phyloP scores from a whole-genome alignment of 2,329 filamentous ascomycete species.

The Colletotrichum aenigma region DNA sequence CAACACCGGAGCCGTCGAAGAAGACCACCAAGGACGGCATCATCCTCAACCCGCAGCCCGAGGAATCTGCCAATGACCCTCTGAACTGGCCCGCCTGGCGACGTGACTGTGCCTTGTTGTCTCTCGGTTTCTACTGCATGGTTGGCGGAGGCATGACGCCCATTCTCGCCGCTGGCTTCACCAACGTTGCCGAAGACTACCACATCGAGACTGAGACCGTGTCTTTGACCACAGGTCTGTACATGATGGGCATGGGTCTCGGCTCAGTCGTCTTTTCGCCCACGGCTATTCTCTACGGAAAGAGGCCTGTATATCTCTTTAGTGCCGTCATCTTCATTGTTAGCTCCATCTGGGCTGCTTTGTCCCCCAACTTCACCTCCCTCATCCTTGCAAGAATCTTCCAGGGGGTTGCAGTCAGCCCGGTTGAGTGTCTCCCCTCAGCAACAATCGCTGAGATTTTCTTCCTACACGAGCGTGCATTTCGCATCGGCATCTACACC shows the following conservation, averaged over 20 bases:
- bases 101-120: conserved; percentile 79
- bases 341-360: conserved; percentile 82
- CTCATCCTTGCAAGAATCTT: conserved; percentile 83
- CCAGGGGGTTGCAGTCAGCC: conserved; percentile 86
- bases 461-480: conserved; percentile 92
- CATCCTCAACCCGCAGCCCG: conserved; percentile 89
- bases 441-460: conserved; percentile 97
- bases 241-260: conserved; percentile 91
- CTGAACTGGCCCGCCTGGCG: conserved; percentile 89
- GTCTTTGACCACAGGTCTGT: conserved; percentile 86
- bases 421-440: conserved; percentile 90
- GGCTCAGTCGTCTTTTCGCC: conserved; percentile 86
- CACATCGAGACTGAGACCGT: conserved; percentile 73
- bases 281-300: conserved; percentile 89
- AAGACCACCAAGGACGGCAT: conserved; percentile 87
- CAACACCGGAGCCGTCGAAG: conserved; percentile 43
- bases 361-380: conserved; percentile 81
- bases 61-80: conserved; percentile 88
- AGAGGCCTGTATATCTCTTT: conserved; percentile 85
- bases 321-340: conserved; percentile 78
- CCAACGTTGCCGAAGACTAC: conserved; percentile 72
- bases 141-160: conserved; percentile 92
- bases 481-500: conserved; percentile 92
- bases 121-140: conserved; percentile 91
- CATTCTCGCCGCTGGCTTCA: conserved; percentile 87